These are phyloP conservation scores for Euphrasia confusa DNA, from an alignment of 257 asterid genomes.

Conservation along the genomic window DNA sequence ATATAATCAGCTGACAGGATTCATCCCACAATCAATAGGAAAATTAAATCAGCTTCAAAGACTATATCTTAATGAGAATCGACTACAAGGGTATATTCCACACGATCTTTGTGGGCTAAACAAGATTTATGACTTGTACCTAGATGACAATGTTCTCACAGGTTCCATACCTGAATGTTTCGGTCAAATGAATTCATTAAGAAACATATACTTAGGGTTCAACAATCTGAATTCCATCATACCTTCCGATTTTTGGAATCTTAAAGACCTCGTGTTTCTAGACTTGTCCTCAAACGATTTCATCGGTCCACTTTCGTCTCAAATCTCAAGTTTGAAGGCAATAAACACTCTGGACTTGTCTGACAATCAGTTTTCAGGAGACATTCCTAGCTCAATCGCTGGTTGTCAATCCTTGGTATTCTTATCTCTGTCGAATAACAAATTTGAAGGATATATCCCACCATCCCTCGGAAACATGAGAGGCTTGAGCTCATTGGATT, in stretches of 20 bases:
- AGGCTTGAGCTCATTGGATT: slow-evolving; percentile 22
- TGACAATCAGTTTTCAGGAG: background rate
- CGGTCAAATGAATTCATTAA: slow-evolving; percentile 19
- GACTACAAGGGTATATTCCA: slow-evolving; percentile 24
- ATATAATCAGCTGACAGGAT: background rate
- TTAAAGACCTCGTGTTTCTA: slow-evolving; percentile 16
- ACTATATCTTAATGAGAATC: slow-evolving; percentile 1
- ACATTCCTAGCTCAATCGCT: background rate
- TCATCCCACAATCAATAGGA: slow-evolving; percentile 9
- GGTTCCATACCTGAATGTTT: slow-evolving; percentile 33
- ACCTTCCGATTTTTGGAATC: slow-evolving; percentile 28
- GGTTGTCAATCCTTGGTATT: background rate
- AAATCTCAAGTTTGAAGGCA: slow-evolving; percentile 16
- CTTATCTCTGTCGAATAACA: slow-evolving; percentile 25
- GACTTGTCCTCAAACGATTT: slow-evolving; percentile 28
- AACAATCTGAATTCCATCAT: slow-evolving; percentile 27
- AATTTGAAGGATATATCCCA: slow-evolving; percentile 30
- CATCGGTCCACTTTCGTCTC: slow-evolving; percentile 20
- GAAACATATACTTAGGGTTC: slow-evolving; percentile 18
- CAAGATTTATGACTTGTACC: slow-evolving; percentile 17
- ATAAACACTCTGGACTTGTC: background rate
- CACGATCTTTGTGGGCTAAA: slow-evolving; percentile 19
- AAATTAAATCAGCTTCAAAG: background rate
- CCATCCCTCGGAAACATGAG: slow-evolving; percentile 18
- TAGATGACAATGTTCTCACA: slow-evolving; percentile 18